phyloP scores from a whole-genome alignment of 768 basidiomycete genomes.

The Amanita muscaria region DNA sequence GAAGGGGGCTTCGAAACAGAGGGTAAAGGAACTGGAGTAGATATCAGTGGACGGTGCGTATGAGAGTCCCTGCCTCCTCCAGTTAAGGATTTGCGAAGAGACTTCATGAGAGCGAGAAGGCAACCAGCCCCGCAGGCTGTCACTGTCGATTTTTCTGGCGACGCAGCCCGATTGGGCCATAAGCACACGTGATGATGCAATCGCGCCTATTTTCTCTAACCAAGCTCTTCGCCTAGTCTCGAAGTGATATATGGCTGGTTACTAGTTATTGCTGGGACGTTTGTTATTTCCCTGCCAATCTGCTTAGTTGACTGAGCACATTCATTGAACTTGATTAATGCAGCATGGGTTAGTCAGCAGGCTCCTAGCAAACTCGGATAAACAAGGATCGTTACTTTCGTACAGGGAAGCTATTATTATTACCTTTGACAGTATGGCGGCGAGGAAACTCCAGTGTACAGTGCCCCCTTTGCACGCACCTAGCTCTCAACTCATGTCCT shows the following conservation, averaged over 20 bases:
- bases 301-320: no score
- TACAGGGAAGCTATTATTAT: conserved; percentile 9
- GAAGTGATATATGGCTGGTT: no score
- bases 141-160: background rate
- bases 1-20: conserved; percentile 61
- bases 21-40: conserved; percentile 59
- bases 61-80: conserved; percentile 41
- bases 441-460: conserved; percentile 83
- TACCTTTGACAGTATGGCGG: conserved; percentile 55
- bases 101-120: conserved; percentile 48
- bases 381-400: conserved; percentile 20
- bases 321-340: no score
- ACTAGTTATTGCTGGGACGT: background rate
- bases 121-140: background rate
- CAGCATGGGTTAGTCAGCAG: conserved; percentile 1
- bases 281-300: no score
- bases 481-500: conserved; percentile 1
- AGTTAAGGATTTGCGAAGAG: conserved; percentile 74
- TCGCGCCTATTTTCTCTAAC: no score
- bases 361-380: conserved; percentile 4
- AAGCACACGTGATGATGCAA: no score
- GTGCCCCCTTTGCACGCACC: conserved; percentile 6
- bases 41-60: conserved; percentile 59
- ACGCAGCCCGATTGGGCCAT: background rate
- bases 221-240: no score